phyloP scores from a whole-genome alignment of 2,329 filamentous ascomycete genomes.

The Calonectria ilicicola region DNA sequence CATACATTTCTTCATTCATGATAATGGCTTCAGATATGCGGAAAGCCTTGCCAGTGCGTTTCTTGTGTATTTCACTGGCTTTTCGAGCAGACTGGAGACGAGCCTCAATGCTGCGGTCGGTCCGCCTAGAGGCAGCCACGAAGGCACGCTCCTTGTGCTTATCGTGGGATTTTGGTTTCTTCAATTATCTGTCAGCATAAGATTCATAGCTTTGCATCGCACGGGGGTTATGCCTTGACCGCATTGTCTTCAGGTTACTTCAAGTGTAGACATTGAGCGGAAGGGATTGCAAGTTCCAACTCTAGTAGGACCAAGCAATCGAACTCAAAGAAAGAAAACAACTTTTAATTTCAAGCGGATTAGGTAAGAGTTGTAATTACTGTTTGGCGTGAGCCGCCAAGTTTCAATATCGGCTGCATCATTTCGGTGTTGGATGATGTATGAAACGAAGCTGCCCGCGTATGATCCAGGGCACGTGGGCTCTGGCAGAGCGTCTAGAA shows the following conservation, averaged over 20 bases:
- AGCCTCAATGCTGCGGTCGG: conserved; percentile 88
- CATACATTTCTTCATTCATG: conserved; percentile 93
- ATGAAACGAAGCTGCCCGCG: not conserved
- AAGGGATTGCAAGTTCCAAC: not conserved
- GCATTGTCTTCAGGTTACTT: not conserved
- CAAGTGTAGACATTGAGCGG: not conserved
- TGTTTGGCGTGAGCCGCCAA: not conserved
- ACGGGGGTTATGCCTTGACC: not conserved
- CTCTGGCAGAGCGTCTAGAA: not conserved
- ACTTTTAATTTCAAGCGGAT: not conserved
- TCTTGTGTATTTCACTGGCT: conserved; percentile 92
- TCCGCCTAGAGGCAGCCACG: conserved; percentile 88
- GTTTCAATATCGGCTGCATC: not conserved
- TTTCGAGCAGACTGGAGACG: conserved; percentile 89
- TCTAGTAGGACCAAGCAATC: not conserved
- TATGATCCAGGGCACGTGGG: not conserved
- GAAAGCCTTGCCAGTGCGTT: conserved; percentile 84
- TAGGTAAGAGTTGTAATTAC: not conserved
- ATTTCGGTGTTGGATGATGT: not conserved
- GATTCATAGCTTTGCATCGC: too few relatives aligned
- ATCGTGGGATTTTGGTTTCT: conserved; percentile 82
- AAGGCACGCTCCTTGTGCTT: conserved; percentile 91
- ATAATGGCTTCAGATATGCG: conserved; percentile 89
- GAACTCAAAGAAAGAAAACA: not conserved
- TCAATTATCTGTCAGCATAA: not conserved